phyloP scores from a whole-genome alignment of 306 rosid genomes.

The Begonia loranthoides region DNA sequence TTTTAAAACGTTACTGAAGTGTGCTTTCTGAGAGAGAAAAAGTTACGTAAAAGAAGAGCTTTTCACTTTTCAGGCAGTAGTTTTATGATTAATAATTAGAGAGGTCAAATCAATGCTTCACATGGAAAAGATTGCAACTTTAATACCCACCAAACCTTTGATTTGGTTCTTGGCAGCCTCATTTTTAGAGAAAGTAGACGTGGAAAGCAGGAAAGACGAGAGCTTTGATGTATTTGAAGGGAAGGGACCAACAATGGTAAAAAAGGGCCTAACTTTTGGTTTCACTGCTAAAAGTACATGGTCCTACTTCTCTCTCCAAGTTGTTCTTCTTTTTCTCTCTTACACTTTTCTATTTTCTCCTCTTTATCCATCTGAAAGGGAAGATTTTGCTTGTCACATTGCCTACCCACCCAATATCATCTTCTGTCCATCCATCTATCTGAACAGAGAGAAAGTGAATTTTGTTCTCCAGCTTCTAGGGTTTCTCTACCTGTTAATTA shows the following conservation, averaged over 20 bases:
- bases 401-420: slow-evolving; percentile 1
- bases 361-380: slow-evolving; percentile 5
- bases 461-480: slow-evolving; percentile 10
- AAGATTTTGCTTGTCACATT: slow-evolving; percentile 8
- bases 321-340: background rate
- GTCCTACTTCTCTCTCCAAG: slow-evolving; percentile 4
- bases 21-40: too few species aligned
- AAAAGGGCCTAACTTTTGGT: slow-evolving; percentile 4
- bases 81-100: too few species aligned
- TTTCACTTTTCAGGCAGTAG: too few species aligned
- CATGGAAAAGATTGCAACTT: too few species aligned
- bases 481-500: background rate
- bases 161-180: too few species aligned
- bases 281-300: slow-evolving; percentile 7
- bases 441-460: slow-evolving; percentile 7
- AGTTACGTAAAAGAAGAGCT: too few species aligned
- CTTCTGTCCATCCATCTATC: slow-evolving; percentile 8
- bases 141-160: too few species aligned
- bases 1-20: too few species aligned
- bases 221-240: background rate
- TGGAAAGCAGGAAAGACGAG: background rate
- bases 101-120: too few species aligned
- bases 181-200: background rate
- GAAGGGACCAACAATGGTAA: background rate
- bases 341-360: slow-evolving; percentile 2